These are phyloP conservation scores for Sicyos baderoa DNA, from an alignment of 306 rosid genomes.

Conservation along the genomic window DNA sequence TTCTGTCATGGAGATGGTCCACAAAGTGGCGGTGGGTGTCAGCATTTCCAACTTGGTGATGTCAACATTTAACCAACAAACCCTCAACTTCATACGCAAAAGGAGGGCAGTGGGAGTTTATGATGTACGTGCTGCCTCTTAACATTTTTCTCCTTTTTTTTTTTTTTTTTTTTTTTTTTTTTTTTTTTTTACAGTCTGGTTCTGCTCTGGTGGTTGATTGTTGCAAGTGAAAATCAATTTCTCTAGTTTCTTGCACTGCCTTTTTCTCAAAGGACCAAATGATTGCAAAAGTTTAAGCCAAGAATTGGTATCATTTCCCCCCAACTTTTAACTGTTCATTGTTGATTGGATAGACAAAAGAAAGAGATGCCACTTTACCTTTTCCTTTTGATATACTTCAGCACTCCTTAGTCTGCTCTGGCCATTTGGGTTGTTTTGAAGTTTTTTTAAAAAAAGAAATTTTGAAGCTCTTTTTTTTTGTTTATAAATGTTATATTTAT, in stretches of 20 bases:
- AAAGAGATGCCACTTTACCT: conserved; percentile 43
- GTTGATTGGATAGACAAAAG: conserved; percentile 41
- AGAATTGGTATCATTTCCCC: conserved; percentile 24
- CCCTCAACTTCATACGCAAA: not conserved
- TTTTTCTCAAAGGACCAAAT: conserved; percentile 19
- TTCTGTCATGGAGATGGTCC: conserved; percentile 26
- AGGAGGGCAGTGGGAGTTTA: conserved; percentile 15
- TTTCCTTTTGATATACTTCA: conserved; percentile 8
- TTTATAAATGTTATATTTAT: too few relatives aligned
- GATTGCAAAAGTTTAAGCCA: conserved; percentile 26
- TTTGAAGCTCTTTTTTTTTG: not conserved
- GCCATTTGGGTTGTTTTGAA: conserved; percentile 4
- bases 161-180: too few relatives aligned
- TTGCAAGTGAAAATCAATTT: conserved; percentile 21
- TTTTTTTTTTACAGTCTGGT: not conserved
- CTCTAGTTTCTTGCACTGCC: conserved; percentile 23
- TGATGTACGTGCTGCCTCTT: conserved; percentile 14
- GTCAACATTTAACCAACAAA: conserved; percentile 27
- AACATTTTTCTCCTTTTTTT: too few relatives aligned
- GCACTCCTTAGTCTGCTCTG: conserved; percentile 18
- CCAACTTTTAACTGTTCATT: conserved; percentile 27
- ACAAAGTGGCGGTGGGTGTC: conserved; percentile 14
- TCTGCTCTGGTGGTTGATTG: conserved; percentile 12
- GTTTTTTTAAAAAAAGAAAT: not conserved
- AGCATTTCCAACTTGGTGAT: conserved; percentile 24